Evolutionary conservation across 805 yeast species (phyloP).

Genomic region (Yarrowia sp.): DNA sequence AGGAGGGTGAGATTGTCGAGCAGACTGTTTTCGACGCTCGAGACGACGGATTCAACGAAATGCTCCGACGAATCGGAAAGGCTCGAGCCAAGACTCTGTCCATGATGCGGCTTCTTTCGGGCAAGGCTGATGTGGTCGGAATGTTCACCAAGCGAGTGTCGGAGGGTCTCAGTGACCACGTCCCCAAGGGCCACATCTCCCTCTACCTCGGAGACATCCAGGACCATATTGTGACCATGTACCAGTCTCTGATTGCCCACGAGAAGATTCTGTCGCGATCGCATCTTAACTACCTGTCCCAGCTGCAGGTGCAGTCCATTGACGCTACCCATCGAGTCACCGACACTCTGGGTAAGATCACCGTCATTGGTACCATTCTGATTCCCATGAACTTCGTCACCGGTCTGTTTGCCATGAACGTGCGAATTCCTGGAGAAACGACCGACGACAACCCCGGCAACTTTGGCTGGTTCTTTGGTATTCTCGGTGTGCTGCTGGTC

Average conservation of each 20-base stretch:
- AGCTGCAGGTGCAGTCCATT: slow-evolving; percentile 90
- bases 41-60: slow-evolving; percentile 71
- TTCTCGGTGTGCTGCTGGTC: slow-evolving; percentile 60
- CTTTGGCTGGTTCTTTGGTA: slow-evolving; percentile 73
- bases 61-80: slow-evolving; percentile 86
- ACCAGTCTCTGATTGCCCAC: slow-evolving; percentile 84
- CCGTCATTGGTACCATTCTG: slow-evolving; percentile 85
- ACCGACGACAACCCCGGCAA: slow-evolving; percentile 42
- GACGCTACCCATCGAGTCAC: slow-evolving; percentile 85
- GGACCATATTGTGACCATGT: slow-evolving; percentile 96
- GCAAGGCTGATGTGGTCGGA: slow-evolving; percentile 94
- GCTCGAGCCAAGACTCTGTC: slow-evolving; percentile 93
- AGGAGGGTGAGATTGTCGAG: slow-evolving; percentile 70
- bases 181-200: slow-evolving; percentile 89
- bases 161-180: slow-evolving; percentile 60
- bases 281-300: slow-evolving; percentile 91
- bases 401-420: slow-evolving; percentile 97
- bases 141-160: slow-evolving; percentile 96
- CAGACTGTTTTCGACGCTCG: slow-evolving; percentile 84
- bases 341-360: slow-evolving; percentile 85
- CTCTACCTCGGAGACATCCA: slow-evolving; percentile 93
- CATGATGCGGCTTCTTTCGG: slow-evolving; percentile 83
- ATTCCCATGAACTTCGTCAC: slow-evolving; percentile 90
- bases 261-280: slow-evolving; percentile 93
- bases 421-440: slow-evolving; percentile 75